Evolutionary conservation across 345 rosid genomes (phyloP), one percentile per base, ranked within the genome.

Genomic region (Alliaria petiolata): DNA sequence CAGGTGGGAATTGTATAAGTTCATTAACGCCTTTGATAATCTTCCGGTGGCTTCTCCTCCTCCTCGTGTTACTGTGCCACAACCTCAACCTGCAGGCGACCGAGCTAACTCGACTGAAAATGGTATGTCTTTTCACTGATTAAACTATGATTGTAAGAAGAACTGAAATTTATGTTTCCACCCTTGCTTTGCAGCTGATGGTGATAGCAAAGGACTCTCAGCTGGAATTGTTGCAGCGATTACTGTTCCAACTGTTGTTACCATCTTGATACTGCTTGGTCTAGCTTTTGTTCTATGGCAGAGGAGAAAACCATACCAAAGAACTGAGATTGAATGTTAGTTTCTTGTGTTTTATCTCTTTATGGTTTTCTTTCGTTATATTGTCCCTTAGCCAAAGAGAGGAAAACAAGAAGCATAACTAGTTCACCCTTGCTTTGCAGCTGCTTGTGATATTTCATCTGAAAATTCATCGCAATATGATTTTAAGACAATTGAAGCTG

Each of bases 381-480:
- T 45, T 17, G 10, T 45, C 47, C 9, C 10, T 28, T 15, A 15
- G 49, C 4, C 50, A 42, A 40, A n/a, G 8, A 54, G 14, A 30
- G 28, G 43, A 3, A 36, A 50, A 14, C 7, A 50, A 1, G 19
- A 58, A 31, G 12, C 44, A 38, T 60, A 40, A 71, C 62, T 42
- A 40, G 13, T 34, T 33, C 47, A 33, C 65, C 25, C n/a, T 14
- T 60, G 4, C 5, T 54, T 67, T 52, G 72, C 46, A 86, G 89
- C 6, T 68, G 59, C 3, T 20, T 56, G 45, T 58, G 64, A 39
- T 59, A 59, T 78, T 25, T 39, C 17, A 52, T 14, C 45, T 40
- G 45, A 15, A 58, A 79, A 80, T 16, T 77, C 84, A 8, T 46
- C 82, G 56, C 85, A 84, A 63, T 77, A 45, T 2, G 83, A 81